Percentiles rank a stretch among this genome's conserved stretches.
Evolutionary conservation across 2,329 filamentous ascomycete species (phyloP).

Genomic region (Aspergillus fijiensis): DNA sequence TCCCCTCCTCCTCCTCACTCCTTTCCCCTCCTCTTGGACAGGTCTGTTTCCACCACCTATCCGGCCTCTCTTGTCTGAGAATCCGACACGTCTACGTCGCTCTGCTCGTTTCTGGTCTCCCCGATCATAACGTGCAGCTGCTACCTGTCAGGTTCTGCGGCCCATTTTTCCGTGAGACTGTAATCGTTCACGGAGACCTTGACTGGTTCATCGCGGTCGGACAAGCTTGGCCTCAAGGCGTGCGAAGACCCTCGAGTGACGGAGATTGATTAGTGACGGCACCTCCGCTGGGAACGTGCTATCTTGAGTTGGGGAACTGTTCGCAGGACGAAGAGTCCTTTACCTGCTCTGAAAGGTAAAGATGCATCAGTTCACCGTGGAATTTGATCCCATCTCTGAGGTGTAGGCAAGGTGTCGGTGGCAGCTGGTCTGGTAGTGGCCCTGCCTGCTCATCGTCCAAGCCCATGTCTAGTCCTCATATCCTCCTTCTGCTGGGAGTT

Average conservation of each 20-base stretch:
- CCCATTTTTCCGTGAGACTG: conserved; percentile 34
- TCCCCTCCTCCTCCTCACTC: neutral
- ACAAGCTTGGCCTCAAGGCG: conserved; percentile 33
- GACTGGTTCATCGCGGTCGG: conserved; percentile 42
- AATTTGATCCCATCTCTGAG: conserved; percentile 22
- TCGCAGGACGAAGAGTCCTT: conserved; percentile 16
- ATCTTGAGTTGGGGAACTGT: conserved; percentile 22
- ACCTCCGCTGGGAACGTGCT: neutral
- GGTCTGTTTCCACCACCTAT: conserved; percentile 8
- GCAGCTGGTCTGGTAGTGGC: conserved; percentile 6
- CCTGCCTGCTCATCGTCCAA: conserved; percentile 1
- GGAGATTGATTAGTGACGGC: neutral
- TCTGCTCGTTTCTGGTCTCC: conserved; percentile 18
- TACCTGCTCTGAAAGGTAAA: conserved; percentile 38
- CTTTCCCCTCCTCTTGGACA: conserved; percentile 8
- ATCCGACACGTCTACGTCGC: conserved; percentile 27
- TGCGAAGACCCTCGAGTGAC: conserved; percentile 22
- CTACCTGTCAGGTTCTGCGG: conserved; percentile 30
- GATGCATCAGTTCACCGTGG: conserved; percentile 23
- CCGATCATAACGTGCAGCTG: conserved; percentile 25
- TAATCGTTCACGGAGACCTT: conserved; percentile 39
- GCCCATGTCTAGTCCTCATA: conserved; percentile 15
- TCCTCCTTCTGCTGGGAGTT: conserved; percentile 8
- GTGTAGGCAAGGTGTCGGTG: conserved; percentile 13
- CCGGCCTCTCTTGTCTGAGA: conserved; percentile 31